A percentile compares a stretch with the other conserved stretches of the same genome.
Conservation (phyloP, 2,329 filamentous ascomycete species). For the Esteya vermicola region DNA sequence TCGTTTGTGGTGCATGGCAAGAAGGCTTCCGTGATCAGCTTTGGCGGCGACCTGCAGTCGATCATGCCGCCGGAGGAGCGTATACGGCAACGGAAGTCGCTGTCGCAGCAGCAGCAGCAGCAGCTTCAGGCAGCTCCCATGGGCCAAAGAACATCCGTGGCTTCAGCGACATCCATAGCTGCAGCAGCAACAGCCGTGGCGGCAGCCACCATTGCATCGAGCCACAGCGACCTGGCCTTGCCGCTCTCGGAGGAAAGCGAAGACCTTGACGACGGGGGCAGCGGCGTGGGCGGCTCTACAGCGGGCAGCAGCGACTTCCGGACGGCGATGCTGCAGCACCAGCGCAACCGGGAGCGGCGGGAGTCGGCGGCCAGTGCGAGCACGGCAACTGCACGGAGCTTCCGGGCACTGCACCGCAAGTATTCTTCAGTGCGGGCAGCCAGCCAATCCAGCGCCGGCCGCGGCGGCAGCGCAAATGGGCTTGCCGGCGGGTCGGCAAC, state of each 20-base stretch:
- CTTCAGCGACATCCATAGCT: too few relatives aligned
- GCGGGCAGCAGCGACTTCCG: conserved; percentile 27
- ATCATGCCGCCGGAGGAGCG: conserved; percentile 57
- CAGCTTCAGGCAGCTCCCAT: too few relatives aligned
- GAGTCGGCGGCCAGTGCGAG: conserved; percentile 51
- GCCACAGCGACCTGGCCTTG: conserved; percentile 18
- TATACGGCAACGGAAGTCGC: conserved; percentile 45
- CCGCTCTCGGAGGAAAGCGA: neutral
- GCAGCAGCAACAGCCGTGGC: conserved; percentile 8
- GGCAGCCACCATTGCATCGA: conserved; percentile 22
- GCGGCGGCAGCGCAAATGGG: neutral
- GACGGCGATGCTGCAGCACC: conserved; percentile 30
- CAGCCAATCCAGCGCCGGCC: conserved; percentile 13
- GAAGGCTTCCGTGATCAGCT: conserved; percentile 94
- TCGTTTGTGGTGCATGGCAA: conserved; percentile 97
- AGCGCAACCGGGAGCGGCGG: conserved; percentile 32
- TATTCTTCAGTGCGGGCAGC: conserved; percentile 39
- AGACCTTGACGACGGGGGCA: neutral
- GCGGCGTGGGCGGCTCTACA: neutral
- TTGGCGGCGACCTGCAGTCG: conserved; percentile 78
- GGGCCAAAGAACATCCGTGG: too few relatives aligned
- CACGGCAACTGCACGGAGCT: conserved; percentile 52
- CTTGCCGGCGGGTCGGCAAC: too few relatives aligned
- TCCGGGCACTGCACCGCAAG: conserved; percentile 46
- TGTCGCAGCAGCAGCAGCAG: conserved; percentile 17